Conservation (phyloP, 352 stramenopile species). For the Phytophthora rubi region DNA sequence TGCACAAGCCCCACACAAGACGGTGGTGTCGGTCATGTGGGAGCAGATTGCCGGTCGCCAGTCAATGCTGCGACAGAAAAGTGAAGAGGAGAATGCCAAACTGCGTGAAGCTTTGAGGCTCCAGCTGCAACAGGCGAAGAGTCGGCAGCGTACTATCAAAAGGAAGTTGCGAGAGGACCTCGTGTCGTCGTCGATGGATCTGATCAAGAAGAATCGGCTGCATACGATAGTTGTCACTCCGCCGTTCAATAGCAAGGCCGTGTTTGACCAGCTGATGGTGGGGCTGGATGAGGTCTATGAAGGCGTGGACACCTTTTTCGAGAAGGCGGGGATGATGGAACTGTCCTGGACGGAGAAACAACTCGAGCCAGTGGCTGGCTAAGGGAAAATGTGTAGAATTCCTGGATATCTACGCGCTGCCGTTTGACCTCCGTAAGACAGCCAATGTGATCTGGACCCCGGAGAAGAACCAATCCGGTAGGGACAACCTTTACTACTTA, state of each 20-base stretch:
- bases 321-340: slow-evolving; percentile 8
- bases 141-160: slow-evolving; percentile 29
- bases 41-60: slow-evolving; percentile 28
- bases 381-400: slow-evolving; percentile 26
- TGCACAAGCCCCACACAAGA: slow-evolving; percentile 5
- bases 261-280: slow-evolving; percentile 24
- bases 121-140: slow-evolving; percentile 31
- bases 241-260: slow-evolving; percentile 22
- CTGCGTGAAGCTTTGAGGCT: slow-evolving; percentile 15
- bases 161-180: slow-evolving; percentile 21
- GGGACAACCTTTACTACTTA: slow-evolving; percentile 9
- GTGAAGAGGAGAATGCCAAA: slow-evolving; percentile 28
- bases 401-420: slow-evolving; percentile 25
- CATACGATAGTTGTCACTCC: slow-evolving; percentile 23
- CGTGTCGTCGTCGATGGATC: slow-evolving; percentile 19
- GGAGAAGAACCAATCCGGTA: not conserved
- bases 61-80: slow-evolving; percentile 19
- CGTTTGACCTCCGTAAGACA: slow-evolving; percentile 21
- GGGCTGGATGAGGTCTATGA: slow-evolving; percentile 22
- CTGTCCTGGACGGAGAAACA: slow-evolving; percentile 28
- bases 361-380: not conserved
- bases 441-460: slow-evolving; percentile 26
- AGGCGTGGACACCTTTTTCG: slow-evolving; percentile 20
- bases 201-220: slow-evolving; percentile 17
- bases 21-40: slow-evolving; percentile 26